Evolutionary conservation across 768 basidiomycete genomes (phyloP).

Genomic region (Asterophora parasitica): DNA sequence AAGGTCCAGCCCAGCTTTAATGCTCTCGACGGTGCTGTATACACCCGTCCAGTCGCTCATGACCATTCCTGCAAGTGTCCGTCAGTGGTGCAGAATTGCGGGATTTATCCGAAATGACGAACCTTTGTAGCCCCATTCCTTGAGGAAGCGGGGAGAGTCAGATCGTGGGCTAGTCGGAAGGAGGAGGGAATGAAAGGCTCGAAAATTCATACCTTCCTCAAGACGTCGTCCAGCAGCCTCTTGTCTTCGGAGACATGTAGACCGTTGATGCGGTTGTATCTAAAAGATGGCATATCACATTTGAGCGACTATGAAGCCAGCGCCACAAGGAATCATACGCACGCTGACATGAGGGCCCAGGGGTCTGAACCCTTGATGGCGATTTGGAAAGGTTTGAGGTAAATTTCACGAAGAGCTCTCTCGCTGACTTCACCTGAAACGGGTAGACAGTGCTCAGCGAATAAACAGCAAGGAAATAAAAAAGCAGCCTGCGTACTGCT

Average conservation of each 20-base stretch:
- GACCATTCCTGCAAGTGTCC: slow-evolving; percentile 34
- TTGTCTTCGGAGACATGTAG: slow-evolving; percentile 53
- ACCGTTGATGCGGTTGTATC: slow-evolving; percentile 60
- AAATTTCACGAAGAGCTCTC: slow-evolving; percentile 50
- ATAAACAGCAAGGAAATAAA: background rate
- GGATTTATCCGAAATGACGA: background rate
- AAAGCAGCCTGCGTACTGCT: slow-evolving; percentile 30
- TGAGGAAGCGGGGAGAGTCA: no score
- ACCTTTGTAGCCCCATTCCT: slow-evolving; percentile 64
- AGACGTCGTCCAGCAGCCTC: slow-evolving; percentile 44
- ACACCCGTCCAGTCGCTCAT: slow-evolving; percentile 60
- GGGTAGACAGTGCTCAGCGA: background rate
- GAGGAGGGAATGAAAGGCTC: background rate
- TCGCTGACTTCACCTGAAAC: slow-evolving; percentile 44
- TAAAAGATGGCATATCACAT: slow-evolving; percentile 12
- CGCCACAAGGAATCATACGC: slow-evolving; percentile 13
- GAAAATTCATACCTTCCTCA: slow-evolving; percentile 35
- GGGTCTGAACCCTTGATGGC: slow-evolving; percentile 51
- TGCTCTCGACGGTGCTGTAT: slow-evolving; percentile 42
- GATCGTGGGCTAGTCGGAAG: no score
- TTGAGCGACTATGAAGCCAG: background rate
- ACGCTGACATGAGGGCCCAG: slow-evolving; percentile 59
- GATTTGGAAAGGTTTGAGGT: slow-evolving; percentile 59
- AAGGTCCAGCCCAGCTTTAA: slow-evolving; percentile 60
- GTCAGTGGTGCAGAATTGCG: background rate